Evolutionary conservation across 2,329 filamentous ascomycete species (phyloP), one percentile per base, ranked within the genome.

Genomic region (Exserohilum rostratum): DNA sequence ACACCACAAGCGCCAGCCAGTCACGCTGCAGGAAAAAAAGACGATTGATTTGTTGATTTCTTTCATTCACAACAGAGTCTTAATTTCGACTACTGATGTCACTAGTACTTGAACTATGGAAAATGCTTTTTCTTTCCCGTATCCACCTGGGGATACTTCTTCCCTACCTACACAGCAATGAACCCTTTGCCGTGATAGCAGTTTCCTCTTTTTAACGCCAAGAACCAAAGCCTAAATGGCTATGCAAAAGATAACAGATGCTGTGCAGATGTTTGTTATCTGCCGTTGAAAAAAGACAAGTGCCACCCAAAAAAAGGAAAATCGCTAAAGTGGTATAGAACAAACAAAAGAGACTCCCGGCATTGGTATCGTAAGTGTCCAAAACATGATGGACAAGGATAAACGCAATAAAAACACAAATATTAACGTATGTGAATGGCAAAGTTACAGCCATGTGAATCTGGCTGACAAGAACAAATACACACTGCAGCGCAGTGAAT

Each of bases 261-360:
- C 47, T 52, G 29, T 34, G 42, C 46, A 53, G 53, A 62, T 55
- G 38, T 34, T 17, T 51, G 22, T 51, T 15, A 46, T 45, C 34
- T 37, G 47, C 42, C 29, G n/a, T 22, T 9, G 35, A 37, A 55
- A 50, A 50, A 42, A 46, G 25, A 50, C 4, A 34, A 17, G 34
- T 50, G 47, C 35, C 48, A 87, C 78, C 92, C 84, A 15, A 78
- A 93, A 78, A 75, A 88, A 92, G 45, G 93, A 77, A 70, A 77
- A 70, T 89, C 60, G 63, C 66, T 64, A 46, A 62, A 64, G 69
- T 75, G 72, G 72, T 75, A 75, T 75, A 72, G 62, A 71, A 65
- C 60, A 68, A 58, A 55, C 59, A 59, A 65, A 60, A 61, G 46
- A 45, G 62, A 65, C 64, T 55, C 37, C n/a, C 47, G 58, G 58